Conservation (phyloP, 2,329 filamentous ascomycete genomes). For the Alternaria panax region DNA sequence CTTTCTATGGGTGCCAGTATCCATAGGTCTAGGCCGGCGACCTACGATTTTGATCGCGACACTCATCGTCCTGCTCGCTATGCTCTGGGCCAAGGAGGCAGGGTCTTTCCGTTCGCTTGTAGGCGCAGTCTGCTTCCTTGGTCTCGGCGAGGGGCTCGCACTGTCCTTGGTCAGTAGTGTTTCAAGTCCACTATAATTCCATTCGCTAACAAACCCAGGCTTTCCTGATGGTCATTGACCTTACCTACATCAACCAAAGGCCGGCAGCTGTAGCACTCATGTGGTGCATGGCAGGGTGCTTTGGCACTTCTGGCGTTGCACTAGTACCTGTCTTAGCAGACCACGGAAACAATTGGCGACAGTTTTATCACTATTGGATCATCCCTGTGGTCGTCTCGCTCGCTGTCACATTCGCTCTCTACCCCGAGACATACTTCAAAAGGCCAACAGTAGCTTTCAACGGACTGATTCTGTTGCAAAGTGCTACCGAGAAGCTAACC, state of each 20-base stretch:
- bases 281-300: constrained; percentile 42
- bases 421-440: constrained; percentile 53
- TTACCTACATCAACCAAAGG: constrained; percentile 52
- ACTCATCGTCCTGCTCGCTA: constrained; percentile 36
- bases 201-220: constrained; percentile 29
- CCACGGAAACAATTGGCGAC: constrained; percentile 41
- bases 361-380: constrained; percentile 45
- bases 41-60: constrained; percentile 47
- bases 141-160: constrained; percentile 43
- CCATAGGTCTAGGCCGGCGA: constrained; percentile 49
- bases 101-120: constrained; percentile 38
- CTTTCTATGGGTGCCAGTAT: constrained; percentile 50
- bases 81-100: constrained; percentile 37
- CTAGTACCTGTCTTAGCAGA: constrained; percentile 39
- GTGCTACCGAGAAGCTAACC: constrained; percentile 49
- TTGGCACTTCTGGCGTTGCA: constrained; percentile 35
- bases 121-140: constrained; percentile 42
- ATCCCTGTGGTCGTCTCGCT: constrained; percentile 34
- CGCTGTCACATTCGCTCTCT: constrained; percentile 41
- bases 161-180: constrained; percentile 37
- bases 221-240: constrained; percentile 49
- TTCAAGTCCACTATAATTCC: background rate
- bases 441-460: constrained; percentile 53
- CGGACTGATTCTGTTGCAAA: constrained; percentile 51
- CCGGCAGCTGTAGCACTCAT: constrained; percentile 45